Base-by-base conservation (phyloP, 306 rosid species). In the Quercus bicolor region DNA sequence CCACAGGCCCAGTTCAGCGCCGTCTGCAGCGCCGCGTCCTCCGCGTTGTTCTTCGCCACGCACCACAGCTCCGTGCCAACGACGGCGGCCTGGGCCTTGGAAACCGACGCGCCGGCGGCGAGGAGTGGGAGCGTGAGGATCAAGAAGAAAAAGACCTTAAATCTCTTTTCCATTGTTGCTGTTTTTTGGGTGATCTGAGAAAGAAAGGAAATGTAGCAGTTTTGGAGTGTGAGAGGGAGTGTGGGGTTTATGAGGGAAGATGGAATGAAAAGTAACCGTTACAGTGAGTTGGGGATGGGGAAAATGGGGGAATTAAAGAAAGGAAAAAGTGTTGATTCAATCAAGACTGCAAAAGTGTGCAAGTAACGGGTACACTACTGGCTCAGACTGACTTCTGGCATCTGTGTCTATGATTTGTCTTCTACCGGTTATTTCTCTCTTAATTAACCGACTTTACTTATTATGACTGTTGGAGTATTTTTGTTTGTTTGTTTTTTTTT, bases 1-100 rank as follows among this genome's bases (percentile, higher is more conserved):
- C 98, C 94, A 73, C 99, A 96, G 4, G 93, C 98, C 99, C 99
- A 95, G 56, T 89, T 89, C 11, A 93, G 83, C 1, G 99, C 97
- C 10, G 89, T 1, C 85, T 80, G 93, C 43, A 96, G 84, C 6
- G 92, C 84, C 18, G 92, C 59, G 29, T 96, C 99, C 65, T 90
- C 97, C 10, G 96, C 96, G 90, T 93, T 91, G 87, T 95, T 95
- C 87, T 88, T 95, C 12, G 98, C 98, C 81, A 93, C 99, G 84
- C 99, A 95, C 98, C 99, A 95, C 4, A 95, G 94, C 84, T 93
- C 88, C 79, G 81, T 48, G 68, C 80, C 85, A 5, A 53, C 81
- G 29, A 78, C 79, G 66, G 80, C 84, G 69, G 51, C 21, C n/a
- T 64, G 79, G 72, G 83, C 87, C 60, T 56, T 80, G 54, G 66